Percentiles rank a stretch among this genome's conserved stretches.
Conservation (phyloP, 176 grass and related monocot species). For the Dendrocalamus sinicus region DNA sequence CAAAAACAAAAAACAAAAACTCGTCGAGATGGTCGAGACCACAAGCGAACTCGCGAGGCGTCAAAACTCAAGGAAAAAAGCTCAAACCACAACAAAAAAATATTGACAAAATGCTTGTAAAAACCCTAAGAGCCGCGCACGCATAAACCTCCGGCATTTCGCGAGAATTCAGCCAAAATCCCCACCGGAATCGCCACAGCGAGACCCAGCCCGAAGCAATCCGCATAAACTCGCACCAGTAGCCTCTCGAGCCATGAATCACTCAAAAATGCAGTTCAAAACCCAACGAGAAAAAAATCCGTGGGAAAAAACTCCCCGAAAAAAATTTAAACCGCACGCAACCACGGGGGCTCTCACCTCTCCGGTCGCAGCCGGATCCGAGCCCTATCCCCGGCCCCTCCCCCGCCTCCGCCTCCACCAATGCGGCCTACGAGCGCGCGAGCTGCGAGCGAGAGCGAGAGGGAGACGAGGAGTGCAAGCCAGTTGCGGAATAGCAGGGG, state of each 20-base stretch:
- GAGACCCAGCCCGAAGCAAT: neutral
- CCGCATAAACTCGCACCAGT: neutral
- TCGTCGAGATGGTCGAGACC: neutral
- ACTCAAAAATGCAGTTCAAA: neutral
- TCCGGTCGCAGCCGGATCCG: slow-evolving; percentile 16
- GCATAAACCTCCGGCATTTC: slow-evolving; percentile 23
- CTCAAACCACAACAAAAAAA: neutral
- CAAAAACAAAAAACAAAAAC: slow-evolving; percentile 8
- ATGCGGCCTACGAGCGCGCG: slow-evolving; percentile 34
- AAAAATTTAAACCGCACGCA: neutral
- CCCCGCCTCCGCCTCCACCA: slow-evolving; percentile 8
- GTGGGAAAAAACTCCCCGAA: neutral
- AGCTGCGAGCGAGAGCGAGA: slow-evolving; percentile 19
- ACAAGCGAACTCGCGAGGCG: neutral
- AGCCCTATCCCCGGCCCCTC: neutral
- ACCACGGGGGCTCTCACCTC: slow-evolving; percentile 37
- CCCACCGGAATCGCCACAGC: neutral
- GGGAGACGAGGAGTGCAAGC: neutral
- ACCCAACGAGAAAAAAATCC: slow-evolving; percentile 7
- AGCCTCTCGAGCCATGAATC: neutral
- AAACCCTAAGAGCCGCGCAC: slow-evolving; percentile 28
- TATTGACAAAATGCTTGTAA: neutral
- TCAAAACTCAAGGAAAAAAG: neutral
- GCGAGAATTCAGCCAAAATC: neutral
- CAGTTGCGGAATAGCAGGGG: neutral